Evolutionary conservation across 2,329 filamentous ascomycete species (phyloP).

Genomic region (Cladosporium austrohemisphaericum): DNA sequence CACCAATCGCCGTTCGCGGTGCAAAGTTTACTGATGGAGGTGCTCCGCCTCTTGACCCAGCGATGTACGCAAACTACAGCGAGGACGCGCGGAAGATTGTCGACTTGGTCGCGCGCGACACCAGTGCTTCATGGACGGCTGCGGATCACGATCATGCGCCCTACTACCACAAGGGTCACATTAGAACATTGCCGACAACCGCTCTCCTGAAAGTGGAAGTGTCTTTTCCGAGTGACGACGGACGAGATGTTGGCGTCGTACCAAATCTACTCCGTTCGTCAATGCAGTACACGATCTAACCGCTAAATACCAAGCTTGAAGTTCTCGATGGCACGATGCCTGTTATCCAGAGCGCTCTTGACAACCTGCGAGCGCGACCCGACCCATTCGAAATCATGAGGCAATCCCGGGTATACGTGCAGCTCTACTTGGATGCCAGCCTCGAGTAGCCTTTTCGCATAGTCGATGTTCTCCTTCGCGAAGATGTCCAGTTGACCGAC

Average conservation of each 20-base stretch:
- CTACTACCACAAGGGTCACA: slow-evolving; percentile 29
- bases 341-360: background rate
- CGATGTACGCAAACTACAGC: slow-evolving; percentile 25
- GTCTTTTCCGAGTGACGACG: too few relatives aligned
- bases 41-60: slow-evolving; percentile 22
- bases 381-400: slow-evolving; percentile 38
- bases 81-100: slow-evolving; percentile 28
- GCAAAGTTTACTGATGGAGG: slow-evolving; percentile 20
- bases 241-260: too few relatives aligned
- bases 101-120: slow-evolving; percentile 27
- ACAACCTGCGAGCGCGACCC: background rate
- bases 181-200: too few relatives aligned
- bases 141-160: slow-evolving; percentile 34
- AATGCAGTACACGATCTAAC: too few relatives aligned
- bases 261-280: too few relatives aligned
- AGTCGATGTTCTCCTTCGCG: slow-evolving; percentile 38
- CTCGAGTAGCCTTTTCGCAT: slow-evolving; percentile 39
- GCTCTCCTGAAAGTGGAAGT: too few relatives aligned
- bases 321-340: background rate
- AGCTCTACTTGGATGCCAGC: slow-evolving; percentile 43
- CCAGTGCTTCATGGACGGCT: slow-evolving; percentile 27
- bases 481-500: slow-evolving; percentile 45
- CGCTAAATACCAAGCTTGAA: too few relatives aligned
- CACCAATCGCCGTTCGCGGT: slow-evolving; percentile 27
- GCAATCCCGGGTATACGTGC: slow-evolving; percentile 43